Percentiles rank a stretch among this genome's conserved stretches.
Conservation (phyloP, 768 basidiomycete genomes). For the Coprinellus micaceus region DNA sequence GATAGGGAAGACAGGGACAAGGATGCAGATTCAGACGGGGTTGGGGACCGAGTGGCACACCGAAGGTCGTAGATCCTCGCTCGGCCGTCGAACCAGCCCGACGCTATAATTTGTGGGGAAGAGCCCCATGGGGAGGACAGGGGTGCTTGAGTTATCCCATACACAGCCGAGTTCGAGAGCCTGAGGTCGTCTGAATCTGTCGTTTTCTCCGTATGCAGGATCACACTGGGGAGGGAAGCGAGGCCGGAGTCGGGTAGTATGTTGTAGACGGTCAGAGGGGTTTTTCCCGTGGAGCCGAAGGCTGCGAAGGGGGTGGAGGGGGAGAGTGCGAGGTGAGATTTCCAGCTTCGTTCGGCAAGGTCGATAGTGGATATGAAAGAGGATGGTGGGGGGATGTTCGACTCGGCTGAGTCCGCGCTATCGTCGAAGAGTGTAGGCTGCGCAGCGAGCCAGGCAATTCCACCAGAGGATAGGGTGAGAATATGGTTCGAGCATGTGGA, state of each 20-base stretch:
- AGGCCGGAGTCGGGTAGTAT: constrained; percentile 43
- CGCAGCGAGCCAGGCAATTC: constrained; percentile 35
- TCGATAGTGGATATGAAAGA: constrained; percentile 28
- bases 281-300: constrained; percentile 60
- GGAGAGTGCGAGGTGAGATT: constrained; percentile 49
- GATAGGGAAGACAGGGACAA: no score
- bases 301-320: constrained; percentile 58
- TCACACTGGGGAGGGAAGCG: constrained; percentile 43
- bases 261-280: constrained; percentile 56
- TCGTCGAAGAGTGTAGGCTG: constrained; percentile 1
- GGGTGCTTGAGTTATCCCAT: constrained; percentile 63
- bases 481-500: constrained; percentile 41
- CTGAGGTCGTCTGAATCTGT: constrained; percentile 16
- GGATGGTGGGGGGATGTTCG: no score
- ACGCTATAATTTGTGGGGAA: constrained; percentile 67
- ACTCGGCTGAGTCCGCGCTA: no score
- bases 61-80: constrained; percentile 78
- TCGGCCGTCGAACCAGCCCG: constrained; percentile 80
- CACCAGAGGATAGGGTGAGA: constrained; percentile 57
- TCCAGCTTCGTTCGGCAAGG: constrained; percentile 58
- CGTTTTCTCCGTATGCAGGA: constrained; percentile 39
- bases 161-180: constrained; percentile 57
- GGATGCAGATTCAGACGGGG: neutral
- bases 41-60: constrained; percentile 27
- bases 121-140: constrained; percentile 63